Percentiles rank a stretch among this genome's conserved stretches.
Evolutionary conservation across 2,329 filamentous ascomycete species (phyloP).

Genomic region (Chaetothyriales sp.): DNA sequence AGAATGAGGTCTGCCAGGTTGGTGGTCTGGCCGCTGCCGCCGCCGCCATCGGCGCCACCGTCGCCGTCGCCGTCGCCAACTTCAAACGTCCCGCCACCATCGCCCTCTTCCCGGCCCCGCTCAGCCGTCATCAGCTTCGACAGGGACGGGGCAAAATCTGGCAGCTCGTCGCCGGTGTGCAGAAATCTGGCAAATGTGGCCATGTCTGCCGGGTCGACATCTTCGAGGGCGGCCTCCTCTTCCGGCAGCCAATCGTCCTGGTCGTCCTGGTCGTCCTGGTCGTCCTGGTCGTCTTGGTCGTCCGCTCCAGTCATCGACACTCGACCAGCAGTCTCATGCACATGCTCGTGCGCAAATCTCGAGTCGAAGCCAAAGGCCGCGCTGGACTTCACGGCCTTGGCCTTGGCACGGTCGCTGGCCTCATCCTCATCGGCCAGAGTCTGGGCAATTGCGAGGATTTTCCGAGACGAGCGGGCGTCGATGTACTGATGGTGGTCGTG

Average conservation of each 20-base stretch:
- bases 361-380: conserved; percentile 68
- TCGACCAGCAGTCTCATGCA: conserved; percentile 32
- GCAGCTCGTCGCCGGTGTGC: conserved; percentile 44
- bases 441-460: conserved; percentile 79
- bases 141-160: conserved; percentile 15
- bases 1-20: conserved; percentile 90
- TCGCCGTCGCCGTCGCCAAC: conserved; percentile 16
- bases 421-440: conserved; percentile 75
- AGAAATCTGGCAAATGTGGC: conserved; percentile 87
- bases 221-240: conserved; percentile 44
- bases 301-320: conserved; percentile 24
- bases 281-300: neutral
- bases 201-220: conserved; percentile 78
- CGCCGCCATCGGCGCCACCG: conserved; percentile 29
- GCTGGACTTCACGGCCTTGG: conserved; percentile 34
- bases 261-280: conserved; percentile 50
- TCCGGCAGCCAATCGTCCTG: conserved; percentile 54
- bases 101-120: neutral
- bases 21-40: conserved; percentile 44
- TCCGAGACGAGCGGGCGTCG: conserved; percentile 74
- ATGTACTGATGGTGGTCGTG: conserved; percentile 52
- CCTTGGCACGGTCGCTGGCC: conserved; percentile 29
- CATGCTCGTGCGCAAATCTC: conserved; percentile 47
- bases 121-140: conserved; percentile 22
- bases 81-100: neutral